Base-by-base conservation (phyloP, 345 rosid genomes). In the Garcia nutans region DNA sequence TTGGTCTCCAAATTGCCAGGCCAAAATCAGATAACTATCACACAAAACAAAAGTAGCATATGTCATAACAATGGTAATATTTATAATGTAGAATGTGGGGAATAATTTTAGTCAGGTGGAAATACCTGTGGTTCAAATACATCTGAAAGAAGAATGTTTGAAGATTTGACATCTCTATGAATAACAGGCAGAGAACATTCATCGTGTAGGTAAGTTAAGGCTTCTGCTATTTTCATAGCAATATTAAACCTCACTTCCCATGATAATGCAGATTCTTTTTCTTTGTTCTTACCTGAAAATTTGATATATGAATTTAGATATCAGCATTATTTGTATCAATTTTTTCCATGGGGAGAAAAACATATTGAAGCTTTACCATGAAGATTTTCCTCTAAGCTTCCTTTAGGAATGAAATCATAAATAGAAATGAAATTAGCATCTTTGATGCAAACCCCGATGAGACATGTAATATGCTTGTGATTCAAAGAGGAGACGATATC, bases 131-230 rank as follows among this genome's bases (percentile, higher is more conserved):
- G 89, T 76, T 91, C 88, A 24, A 86, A 91, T 8, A 56, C 85
- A 82, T 91, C 85, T 1, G 96, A 85, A 23, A 96, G 88, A 80
- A 96, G 99, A 78, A 96, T 89, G 83, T 96, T 96, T 0, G 98
- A 90, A 66, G 97, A 90, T 81, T 96, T 96, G 80, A 93, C 86
- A 79, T 96, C 99, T 73, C 98, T 86, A 26, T 96, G 99, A 72
- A 96, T 89, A n/a, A 93, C 91, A 9, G 94, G 94, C 66, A 70
- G 87, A 63, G 92, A 79, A 84, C 86, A 84, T 80, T 87, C 87
- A 16, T 77, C 87, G 76, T 96, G 98, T 8, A 96, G 80, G 84
- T 89, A 87, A 77, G 86, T 74, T 73, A 96, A 82, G 57, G 97
- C 96, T 78, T 92, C 97, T 1, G 91, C 96, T 52, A 93, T 83